These are phyloP conservation scores for Yamadazyma nakazawae DNA, from an alignment of 805 yeast species.

Conservation along the genomic window DNA sequence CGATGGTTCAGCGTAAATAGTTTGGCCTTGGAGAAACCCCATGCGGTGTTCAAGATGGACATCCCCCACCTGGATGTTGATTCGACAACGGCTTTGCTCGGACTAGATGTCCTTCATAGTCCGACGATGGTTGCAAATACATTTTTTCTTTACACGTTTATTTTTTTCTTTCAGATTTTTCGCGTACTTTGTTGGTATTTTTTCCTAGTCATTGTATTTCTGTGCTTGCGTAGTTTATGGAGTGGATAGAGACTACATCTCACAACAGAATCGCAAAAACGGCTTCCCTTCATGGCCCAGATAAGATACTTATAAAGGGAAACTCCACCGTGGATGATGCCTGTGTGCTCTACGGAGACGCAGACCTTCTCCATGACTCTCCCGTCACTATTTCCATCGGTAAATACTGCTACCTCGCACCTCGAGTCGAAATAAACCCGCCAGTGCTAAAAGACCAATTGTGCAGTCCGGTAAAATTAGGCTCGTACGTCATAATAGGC, in stretches of 20 bases:
- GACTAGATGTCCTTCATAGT: too few relatives aligned
- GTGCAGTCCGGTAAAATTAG: constrained; percentile 36
- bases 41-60: too few relatives aligned
- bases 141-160: too few relatives aligned
- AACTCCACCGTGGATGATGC: constrained; percentile 41
- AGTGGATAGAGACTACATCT: constrained; percentile 42
- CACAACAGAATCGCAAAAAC: constrained; percentile 48
- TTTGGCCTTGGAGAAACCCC: too few relatives aligned
- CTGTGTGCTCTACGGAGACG: constrained; percentile 36
- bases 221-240: background rate
- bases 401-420: constrained; percentile 40
- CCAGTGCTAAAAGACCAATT: constrained; percentile 13
- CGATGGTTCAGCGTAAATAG: too few relatives aligned
- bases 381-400: constrained; percentile 41
- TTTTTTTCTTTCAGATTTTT: too few relatives aligned
- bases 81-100: too few relatives aligned
- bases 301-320: constrained; percentile 45
- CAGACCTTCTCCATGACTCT: constrained; percentile 13
- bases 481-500: constrained; percentile 47
- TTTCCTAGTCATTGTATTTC: background rate
- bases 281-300: constrained; percentile 43
- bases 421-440: constrained; percentile 20
- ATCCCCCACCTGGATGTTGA: too few relatives aligned
- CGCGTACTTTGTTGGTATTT: too few relatives aligned
- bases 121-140: too few relatives aligned